Evolutionary conservation across 2,329 filamentous ascomycete genomes (phyloP).

Genomic region (Fusarium musae): DNA sequence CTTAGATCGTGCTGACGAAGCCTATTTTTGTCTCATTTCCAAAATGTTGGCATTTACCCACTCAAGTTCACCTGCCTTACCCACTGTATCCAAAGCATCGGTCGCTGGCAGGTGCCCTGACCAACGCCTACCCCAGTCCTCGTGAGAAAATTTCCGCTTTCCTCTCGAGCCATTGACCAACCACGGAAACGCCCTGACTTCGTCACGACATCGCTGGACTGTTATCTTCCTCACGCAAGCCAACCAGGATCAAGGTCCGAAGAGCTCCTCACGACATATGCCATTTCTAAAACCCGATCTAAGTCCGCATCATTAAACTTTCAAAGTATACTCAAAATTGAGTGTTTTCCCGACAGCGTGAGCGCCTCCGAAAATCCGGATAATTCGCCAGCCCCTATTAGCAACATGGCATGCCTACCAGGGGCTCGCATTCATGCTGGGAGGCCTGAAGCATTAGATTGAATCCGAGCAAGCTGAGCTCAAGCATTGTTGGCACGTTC

Average conservation of each 20-base stretch:
- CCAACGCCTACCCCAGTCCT: conserved; percentile 19
- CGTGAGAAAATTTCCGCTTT: conserved; percentile 38
- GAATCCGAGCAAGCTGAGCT: conserved; percentile 8
- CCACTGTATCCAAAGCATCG: conserved; percentile 25
- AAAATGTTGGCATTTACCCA: conserved; percentile 1
- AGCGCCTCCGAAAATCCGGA: conserved; percentile 11
- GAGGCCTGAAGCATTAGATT: conserved; percentile 16
- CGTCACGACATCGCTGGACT: conserved; percentile 8
- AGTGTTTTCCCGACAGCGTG: conserved; percentile 18
- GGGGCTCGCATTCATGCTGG: conserved; percentile 21
- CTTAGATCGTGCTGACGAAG: neutral
- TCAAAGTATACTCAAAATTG: conserved; percentile 7
- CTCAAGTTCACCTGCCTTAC: conserved; percentile 18
- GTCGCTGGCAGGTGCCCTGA: conserved; percentile 32
- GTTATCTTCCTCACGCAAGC: conserved; percentile 9
- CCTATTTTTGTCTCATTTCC: conserved; percentile 6
- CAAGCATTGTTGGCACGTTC: conserved; percentile 35
- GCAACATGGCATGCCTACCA: conserved; percentile 6
- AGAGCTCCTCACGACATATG: conserved; percentile 29
- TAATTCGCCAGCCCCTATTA: conserved; percentile 23
- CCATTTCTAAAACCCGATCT: conserved; percentile 32
- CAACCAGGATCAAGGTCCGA: conserved; percentile 39
- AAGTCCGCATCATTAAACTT: conserved; percentile 23
- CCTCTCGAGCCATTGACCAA: conserved; percentile 21
- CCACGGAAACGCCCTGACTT: conserved; percentile 10